Base-by-base conservation (phyloP, 345 rosid species). In the Citrus medica region DNA sequence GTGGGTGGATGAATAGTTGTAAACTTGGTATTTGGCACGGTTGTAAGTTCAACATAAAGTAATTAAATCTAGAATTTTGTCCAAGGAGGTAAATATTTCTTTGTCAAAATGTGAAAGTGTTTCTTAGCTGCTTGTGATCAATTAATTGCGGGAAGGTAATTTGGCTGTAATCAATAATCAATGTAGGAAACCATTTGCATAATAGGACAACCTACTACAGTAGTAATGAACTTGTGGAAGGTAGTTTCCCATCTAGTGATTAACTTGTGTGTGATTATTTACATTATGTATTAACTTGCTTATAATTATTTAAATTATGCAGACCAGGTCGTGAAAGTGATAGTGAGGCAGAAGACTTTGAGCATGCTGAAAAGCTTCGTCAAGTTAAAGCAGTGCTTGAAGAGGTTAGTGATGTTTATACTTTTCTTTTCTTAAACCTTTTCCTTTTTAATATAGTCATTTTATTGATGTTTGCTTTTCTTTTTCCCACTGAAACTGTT, bases 311-410 rank as follows among this genome's bases (percentile, higher is more conserved):
- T 85, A 71, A 53, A 82, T 82, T 74, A 66, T 76, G 28, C 69
- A 94, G 98, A 79, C 85, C 93, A 65, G 98, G 92, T 77, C 94
- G 90, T 79, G 98, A 91, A 86, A 92, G 98, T 90, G 99, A 97
- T 74, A 94, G 93, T 78, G 99, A 97, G 88, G 96, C 99, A 62
- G 99, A 97, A 86, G 99, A 92, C 84, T 75, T 91, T 78, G 99
- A 97, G 86, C 99, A 97, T 83, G 98, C 98, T 81, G 99, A 97
- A 86, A 97, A 94, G 90, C 94, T 97, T 86, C 97, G 97, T 51
- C 99, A 93, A 85, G 99, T 97, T 62, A 97, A 94, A 90, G 98
- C 95, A 46, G 99, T 94, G 69, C 97, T 97, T 75, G 99, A 94
- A 84, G 99, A 97, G 99, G 99, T 94, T 69, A 60, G n/a, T 37